These are phyloP conservation scores for Mortierella sp. DNA, from an alignment of 371 early-diverging fungal species.

Conservation along the genomic window DNA sequence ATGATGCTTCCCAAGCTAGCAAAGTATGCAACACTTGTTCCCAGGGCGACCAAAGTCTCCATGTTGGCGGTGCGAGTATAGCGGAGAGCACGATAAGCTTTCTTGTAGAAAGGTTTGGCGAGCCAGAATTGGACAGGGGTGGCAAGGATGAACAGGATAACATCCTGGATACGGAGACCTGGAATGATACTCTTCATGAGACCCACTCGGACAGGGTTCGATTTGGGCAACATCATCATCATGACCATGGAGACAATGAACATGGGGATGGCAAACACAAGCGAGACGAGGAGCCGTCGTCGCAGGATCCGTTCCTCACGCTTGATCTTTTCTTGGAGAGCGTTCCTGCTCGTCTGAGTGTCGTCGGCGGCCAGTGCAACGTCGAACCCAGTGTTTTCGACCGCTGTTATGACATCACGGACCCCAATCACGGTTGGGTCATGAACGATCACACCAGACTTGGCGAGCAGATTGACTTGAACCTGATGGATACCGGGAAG, in stretches of 20 bases:
- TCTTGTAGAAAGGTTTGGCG: constrained; percentile 63
- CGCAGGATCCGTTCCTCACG: constrained; percentile 57
- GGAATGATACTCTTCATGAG: constrained; percentile 55
- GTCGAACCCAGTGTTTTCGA: constrained; percentile 71
- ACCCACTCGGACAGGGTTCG: constrained; percentile 54
- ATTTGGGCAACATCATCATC: constrained; percentile 64
- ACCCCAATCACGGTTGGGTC: constrained; percentile 62
- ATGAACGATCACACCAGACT: constrained; percentile 69
- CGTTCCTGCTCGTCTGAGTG: constrained; percentile 48
- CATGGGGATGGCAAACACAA: constrained; percentile 70
- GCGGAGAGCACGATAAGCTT: constrained; percentile 64
- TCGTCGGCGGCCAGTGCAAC: constrained; percentile 59
- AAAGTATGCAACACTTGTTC: constrained; percentile 73
- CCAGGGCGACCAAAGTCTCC: constrained; percentile 75
- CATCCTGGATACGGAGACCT: constrained; percentile 61
- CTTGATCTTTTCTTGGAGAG: constrained; percentile 62
- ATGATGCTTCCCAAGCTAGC: constrained; percentile 67
- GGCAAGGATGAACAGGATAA: constrained; percentile 62
- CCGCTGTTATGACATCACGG: constrained; percentile 62
- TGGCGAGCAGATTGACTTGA: constrained; percentile 74
- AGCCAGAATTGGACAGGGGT: constrained; percentile 71
- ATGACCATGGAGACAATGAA: constrained; percentile 70
- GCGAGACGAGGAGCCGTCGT: constrained; percentile 62
- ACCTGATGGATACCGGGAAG: constrained; percentile 67
- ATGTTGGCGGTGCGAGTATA: constrained; percentile 74